Percentiles rank a stretch among this genome's conserved stretches.
phyloP scores from a whole-genome alignment of 345 rosid genomes.

The Trapa incisa region DNA sequence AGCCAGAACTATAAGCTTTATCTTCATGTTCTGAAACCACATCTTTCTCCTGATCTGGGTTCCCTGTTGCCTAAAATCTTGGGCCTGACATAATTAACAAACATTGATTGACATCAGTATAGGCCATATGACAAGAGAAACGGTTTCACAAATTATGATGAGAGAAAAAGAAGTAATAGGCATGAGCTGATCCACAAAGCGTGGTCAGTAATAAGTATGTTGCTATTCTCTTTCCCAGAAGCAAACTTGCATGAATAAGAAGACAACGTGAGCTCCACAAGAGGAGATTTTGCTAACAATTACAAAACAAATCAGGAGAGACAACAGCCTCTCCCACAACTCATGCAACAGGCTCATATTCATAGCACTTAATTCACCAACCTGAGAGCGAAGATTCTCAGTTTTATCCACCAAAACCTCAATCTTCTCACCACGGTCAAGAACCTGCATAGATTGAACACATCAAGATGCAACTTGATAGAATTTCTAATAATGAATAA shows the following conservation, averaged over 20 bases:
- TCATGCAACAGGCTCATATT: neutral
- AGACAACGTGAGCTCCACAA: neutral
- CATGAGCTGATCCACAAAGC: neutral
- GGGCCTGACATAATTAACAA: constrained; percentile 32
- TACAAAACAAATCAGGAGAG: neutral
- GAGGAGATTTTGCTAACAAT: neutral
- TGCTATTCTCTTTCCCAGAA: neutral
- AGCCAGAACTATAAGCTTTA: constrained; percentile 51
- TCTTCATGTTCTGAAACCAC: constrained; percentile 79
- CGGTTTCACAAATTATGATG: neutral
- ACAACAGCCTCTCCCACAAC: neutral
- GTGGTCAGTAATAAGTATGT: neutral
- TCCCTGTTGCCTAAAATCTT: constrained; percentile 63
- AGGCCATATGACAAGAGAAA: neutral
- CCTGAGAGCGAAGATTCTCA: constrained; percentile 68
- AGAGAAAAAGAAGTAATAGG: neutral
- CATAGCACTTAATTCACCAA: constrained; percentile 5
- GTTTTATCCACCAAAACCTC: constrained; percentile 71
- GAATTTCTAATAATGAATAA: neutral
- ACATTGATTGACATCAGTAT: neutral
- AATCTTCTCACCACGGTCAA: constrained; percentile 73
- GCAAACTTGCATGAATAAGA: neutral
- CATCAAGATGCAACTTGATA: neutral
- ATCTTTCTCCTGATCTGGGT: constrained; percentile 57
- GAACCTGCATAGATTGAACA: constrained; percentile 28